Evolutionary conservation across 768 basidiomycete species (phyloP), one percentile per base, ranked within the genome.

Genomic region (Mycena indigotica): DNA sequence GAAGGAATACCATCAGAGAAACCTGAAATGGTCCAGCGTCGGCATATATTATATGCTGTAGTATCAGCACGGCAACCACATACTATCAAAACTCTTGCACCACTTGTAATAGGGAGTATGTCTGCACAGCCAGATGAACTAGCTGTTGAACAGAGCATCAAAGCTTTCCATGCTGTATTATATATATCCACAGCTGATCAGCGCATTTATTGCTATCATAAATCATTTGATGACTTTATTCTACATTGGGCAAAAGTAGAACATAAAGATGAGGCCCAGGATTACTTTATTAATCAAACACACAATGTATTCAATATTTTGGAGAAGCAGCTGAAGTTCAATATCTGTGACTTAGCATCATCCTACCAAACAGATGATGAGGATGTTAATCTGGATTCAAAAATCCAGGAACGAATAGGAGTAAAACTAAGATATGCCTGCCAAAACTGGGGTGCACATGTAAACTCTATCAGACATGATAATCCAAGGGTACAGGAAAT

Each of bases 291-390:
- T 29, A 46, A 24, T 26, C 40, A 46, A 19, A 35, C 44, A 12
- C 24, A 8, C 17, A 35, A 32, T 23, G 45, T 38, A 28, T 58
- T 58, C 8, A 28, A 48, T 25, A 57, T 52, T 28, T 19, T 57
- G 56, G 35, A 57, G 28, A 52, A 28, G n/a, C 29, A 21, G 21
- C 50, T 57, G 13, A 24, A 29, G n/a, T 57, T 57, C 56, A 57
- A 57, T 32, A 57, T 52, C 8, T 57, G 56, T 40, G 26, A 40
- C 19, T 38, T 57, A 12, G 24, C 29, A 26, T 57, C 56, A 16
- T 57, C 56, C 15, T 57, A 52, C 35, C 21, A 52, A 23, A 25
- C 32, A 23, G 40, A 57, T 41, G 48, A 50, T 19, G 55, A 57
- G 28, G 55, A n/a, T 25, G 19, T 35, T 13, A 48, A 35, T 19